These are phyloP conservation scores for Lichenothelia convexa DNA, from an alignment of 495 filamentous ascomycete genomes.

Conservation along the genomic window DNA sequence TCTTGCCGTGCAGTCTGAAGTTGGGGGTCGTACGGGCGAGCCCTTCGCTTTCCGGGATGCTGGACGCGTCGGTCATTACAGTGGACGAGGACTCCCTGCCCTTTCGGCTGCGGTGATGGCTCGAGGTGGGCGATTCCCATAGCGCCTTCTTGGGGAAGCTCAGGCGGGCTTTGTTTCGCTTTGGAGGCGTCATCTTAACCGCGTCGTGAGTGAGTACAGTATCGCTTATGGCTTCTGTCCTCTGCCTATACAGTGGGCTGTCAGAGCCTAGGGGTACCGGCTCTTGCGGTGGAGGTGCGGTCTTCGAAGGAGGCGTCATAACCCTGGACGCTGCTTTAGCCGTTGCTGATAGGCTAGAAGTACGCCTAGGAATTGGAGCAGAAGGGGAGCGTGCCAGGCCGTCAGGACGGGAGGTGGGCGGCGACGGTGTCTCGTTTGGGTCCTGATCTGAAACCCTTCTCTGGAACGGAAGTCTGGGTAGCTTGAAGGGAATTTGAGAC, in stretches of 20 bases:
- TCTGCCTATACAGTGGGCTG: conserved; percentile 27
- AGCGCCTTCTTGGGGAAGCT: conserved; percentile 93
- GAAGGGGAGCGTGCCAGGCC: neutral
- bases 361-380: neutral
- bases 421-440: conserved; percentile 3
- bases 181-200: conserved; percentile 9
- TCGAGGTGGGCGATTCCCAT: conserved; percentile 52
- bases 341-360: conserved; percentile 1
- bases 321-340: conserved; percentile 19
- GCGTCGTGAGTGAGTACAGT: conserved; percentile 9
- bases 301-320: conserved; percentile 20
- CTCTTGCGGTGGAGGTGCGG: conserved; percentile 32
- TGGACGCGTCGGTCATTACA: neutral
- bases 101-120: conserved; percentile 26
- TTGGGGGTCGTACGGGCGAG: conserved; percentile 63
- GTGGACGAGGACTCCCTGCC: neutral
- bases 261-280: conserved; percentile 29
- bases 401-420: neutral
- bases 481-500: too few relatives aligned
- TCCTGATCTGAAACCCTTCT: too few relatives aligned
- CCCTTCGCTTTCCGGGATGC: conserved; percentile 14
- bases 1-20: conserved; percentile 95
- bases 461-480: too few relatives aligned
- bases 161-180: conserved; percentile 48
- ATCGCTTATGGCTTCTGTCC: conserved; percentile 19